phyloP scores from a whole-genome alignment of 1,139 yeast species.

The Saccharomyces hybrid region DNA sequence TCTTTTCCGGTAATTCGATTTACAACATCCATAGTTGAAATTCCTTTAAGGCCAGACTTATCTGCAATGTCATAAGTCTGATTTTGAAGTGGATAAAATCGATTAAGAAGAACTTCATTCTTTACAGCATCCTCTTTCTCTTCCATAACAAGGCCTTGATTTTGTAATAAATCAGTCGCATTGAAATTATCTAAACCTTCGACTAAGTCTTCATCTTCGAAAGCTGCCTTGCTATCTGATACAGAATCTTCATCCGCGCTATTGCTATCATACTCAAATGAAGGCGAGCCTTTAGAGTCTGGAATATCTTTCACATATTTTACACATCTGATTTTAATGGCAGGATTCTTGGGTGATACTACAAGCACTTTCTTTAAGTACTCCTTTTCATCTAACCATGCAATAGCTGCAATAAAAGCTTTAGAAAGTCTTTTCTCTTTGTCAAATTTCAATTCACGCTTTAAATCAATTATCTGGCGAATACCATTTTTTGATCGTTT shows the following conservation, averaged over 20 bases:
- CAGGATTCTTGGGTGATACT: conserved; percentile 41
- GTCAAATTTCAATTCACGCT: conserved; percentile 52
- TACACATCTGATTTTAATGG: conserved; percentile 47
- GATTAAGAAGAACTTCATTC: conserved; percentile 34
- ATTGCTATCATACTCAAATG: conserved; percentile 23
- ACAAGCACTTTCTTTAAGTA: conserved; percentile 53
- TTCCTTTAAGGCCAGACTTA: conserved; percentile 39
- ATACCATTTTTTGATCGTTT: conserved; percentile 61
- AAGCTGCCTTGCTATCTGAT: conserved; percentile 14
- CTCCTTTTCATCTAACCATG: conserved; percentile 44
- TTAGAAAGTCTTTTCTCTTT: conserved; percentile 39
- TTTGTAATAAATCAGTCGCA: conserved; percentile 28
- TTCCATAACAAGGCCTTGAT: conserved; percentile 28
- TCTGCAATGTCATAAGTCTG: conserved; percentile 50
- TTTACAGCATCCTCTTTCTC: conserved; percentile 16
- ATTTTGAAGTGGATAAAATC: conserved; percentile 51
- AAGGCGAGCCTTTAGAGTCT: conserved; percentile 19
- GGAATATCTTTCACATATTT: conserved; percentile 46
- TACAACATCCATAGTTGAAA: conserved; percentile 49
- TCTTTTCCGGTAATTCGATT: conserved; percentile 45
- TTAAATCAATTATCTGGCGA: conserved; percentile 58
- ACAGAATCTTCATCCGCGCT: conserved; percentile 26
- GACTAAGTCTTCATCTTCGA: conserved; percentile 26
- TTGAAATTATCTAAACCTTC: conserved; percentile 29
- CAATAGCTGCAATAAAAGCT: conserved; percentile 45